These are phyloP conservation scores for Rhizophagus clarus DNA, from an alignment of 192 early-diverging fungal genomes.

Conservation along the genomic window DNA sequence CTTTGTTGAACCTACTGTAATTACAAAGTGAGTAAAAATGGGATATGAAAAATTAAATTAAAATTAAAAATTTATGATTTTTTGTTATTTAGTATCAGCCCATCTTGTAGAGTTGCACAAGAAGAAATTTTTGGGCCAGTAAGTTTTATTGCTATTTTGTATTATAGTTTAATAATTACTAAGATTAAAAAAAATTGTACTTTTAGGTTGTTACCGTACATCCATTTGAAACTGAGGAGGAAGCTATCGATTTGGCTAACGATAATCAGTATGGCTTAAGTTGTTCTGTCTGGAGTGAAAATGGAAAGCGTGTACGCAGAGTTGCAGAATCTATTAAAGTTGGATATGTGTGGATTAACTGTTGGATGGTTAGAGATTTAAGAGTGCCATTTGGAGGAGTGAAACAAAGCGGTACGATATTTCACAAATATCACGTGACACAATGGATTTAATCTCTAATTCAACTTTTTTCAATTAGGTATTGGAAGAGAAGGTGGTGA, in stretches of 20 bases:
- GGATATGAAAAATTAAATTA: background rate
- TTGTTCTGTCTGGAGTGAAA: conserved; percentile 71
- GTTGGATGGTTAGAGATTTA: conserved; percentile 74
- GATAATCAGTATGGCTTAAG: conserved; percentile 70
- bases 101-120: conserved; percentile 49
- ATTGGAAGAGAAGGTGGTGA: conserved; percentile 68
- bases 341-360: conserved; percentile 81
- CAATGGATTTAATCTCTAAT: conserved; percentile 6
- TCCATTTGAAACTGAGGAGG: conserved; percentile 74
- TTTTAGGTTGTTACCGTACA: conserved; percentile 60
- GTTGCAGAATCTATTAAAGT: conserved; percentile 65
- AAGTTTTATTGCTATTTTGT: background rate
- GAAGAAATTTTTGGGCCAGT: conserved; percentile 88
- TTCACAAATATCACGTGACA: background rate
- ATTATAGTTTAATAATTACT: background rate
- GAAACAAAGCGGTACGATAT: conserved; percentile 54
- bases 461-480: conserved; percentile 32
- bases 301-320: conserved; percentile 57
- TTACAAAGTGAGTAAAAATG: conserved; percentile 50
- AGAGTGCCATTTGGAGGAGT: conserved; percentile 79
- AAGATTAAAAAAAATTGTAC: background rate
- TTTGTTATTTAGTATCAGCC: conserved; percentile 35
- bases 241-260: conserved; percentile 70
- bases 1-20: conserved; percentile 74
- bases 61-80: background rate